Base-by-base conservation (phyloP, 208 protist genomes). In the Trypanosoma conorhini region DNA sequence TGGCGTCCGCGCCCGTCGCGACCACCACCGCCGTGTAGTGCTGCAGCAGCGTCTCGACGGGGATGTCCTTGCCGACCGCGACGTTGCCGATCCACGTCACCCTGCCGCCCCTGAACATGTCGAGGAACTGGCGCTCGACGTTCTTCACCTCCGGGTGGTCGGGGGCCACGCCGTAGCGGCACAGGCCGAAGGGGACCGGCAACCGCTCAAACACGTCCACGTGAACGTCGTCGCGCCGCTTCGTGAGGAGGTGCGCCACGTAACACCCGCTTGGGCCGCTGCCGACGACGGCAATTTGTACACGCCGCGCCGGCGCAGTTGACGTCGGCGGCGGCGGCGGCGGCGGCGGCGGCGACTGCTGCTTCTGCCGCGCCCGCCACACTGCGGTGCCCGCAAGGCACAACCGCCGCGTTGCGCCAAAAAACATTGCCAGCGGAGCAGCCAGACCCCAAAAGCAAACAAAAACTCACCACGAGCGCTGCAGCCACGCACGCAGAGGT, bases 71-170 rank as follows among this genome's bases (percentile, higher is more conserved):
- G 19, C 96, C 95, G 13, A 98, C 62, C 3, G 74, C 69, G 9
- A 99, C 86, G 83, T 99, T 99, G 28, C 97, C 98, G 51, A 97
- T 84, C 82, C 94, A 98, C 33, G 87, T 89, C 13, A 96, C 81
- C 54, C 85, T 80, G 9, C 79, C 82, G 33, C 79, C 74, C 66
- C 88, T 77, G 70, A 94, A 93, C 57, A 98, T 81, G 30, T 89
- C 66, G 59, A 91, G 69, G 64, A 98, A 98, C 67, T 95, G 87
- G 61, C 87, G 85, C 75, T 92, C 91, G 31, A 98, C 95, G 62
- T 97, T 96, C 71, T 99, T 99, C 55, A 99, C 97, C 64, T 99
- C 97, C 0, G 92, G 97, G 77, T 99, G 98, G 76, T 99, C 98
- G 0, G 98, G 98, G 7, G 98, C 96, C 15, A 99, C 98, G 42